phyloP scores from a whole-genome alignment of 345 rosid species.

The Turnera subulata region DNA sequence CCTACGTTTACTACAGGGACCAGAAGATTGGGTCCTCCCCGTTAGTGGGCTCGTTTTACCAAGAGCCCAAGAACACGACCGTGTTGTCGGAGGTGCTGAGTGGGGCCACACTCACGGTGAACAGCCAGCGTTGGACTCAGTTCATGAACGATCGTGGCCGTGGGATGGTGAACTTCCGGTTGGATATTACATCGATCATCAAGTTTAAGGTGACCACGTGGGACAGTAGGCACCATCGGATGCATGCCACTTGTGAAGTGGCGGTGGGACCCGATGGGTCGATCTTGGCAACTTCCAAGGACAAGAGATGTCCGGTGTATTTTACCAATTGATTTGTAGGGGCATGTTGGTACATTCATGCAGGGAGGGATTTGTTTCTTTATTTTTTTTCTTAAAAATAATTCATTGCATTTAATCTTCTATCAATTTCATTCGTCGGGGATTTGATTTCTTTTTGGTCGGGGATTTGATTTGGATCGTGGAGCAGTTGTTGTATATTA shows the following conservation, averaged over 20 bases:
- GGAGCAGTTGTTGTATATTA: too few relatives aligned
- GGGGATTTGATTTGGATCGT: too few relatives aligned
- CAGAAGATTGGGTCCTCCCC: constrained; percentile 50
- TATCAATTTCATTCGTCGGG: too few relatives aligned
- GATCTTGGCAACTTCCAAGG: constrained; percentile 40
- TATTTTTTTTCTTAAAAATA: too few relatives aligned
- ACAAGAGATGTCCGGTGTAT: constrained; percentile 70
- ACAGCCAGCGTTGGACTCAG: constrained; percentile 55
- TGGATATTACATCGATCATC: constrained; percentile 50
- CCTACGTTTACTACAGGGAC: constrained; percentile 55
- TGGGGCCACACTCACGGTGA: constrained; percentile 55
- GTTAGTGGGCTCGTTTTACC: constrained; percentile 40
- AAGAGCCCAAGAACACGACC: constrained; percentile 72
- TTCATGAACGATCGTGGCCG: constrained; percentile 48
- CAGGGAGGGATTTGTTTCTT: too few relatives aligned
- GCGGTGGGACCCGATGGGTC: constrained; percentile 63
- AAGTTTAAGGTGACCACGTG: constrained; percentile 69
- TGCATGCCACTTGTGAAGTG: constrained; percentile 58
- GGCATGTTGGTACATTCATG: too few relatives aligned
- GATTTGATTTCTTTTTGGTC: too few relatives aligned
- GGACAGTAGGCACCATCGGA: constrained; percentile 51
- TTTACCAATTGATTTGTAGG: constrained; percentile 47
- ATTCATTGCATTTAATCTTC: too few relatives aligned
- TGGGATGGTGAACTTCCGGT: constrained; percentile 57
- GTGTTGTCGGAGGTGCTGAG: constrained; percentile 33